Evolutionary conservation across 495 filamentous ascomycete genomes (phyloP), one percentile per base, ranked within the genome.

Genomic region (Delitschia confertaspora): DNA sequence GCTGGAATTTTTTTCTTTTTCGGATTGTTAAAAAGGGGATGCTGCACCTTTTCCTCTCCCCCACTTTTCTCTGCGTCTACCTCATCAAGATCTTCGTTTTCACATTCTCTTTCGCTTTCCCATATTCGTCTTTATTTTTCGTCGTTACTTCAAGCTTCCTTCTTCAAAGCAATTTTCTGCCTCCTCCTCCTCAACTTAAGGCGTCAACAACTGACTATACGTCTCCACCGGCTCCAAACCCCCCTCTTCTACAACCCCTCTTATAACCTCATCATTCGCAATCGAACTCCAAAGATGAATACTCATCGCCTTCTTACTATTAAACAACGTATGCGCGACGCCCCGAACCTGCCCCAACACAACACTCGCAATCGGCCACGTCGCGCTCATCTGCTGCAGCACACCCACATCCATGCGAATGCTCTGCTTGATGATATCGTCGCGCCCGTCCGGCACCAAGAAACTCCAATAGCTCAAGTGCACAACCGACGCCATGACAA

Each of bases 361-460:
- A 6, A 68, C 74, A 23, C 71, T 71, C 4, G 85, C 86, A 17
- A 86, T 79, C 25, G 80, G 76, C 88, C 88, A 95, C 4, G 85
- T 78, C 27, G 70, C 67, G 43, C 72, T 78, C 3, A 93, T 63
- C 3, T 76, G 75, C 56, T 81, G 83, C 49, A 95, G 76, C 3
- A 82, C 84, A 23, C 87, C 88, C 32, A 87, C 84, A 47, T 84
- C 87, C 19, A 95, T 73, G 0, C 78, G 75, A 39, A 89, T 82
- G 42, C 75, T 79, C 60, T 87, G 82, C 32, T 83, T 84, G 40
- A 74, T 75, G 5, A 69, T 65, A 31, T 85, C 78, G 44, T 79
- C 80, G 53, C 83, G 80, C 39, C 79, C 79, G 69, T 64, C 40
- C 53, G 69, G 71, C 47, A 79, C 47, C 67, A 83, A 78, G 47